Evolutionary conservation across 106 monocot genomes (phyloP), one percentile per base, ranked within the genome.

Genomic region (Ottelia alismoides): DNA sequence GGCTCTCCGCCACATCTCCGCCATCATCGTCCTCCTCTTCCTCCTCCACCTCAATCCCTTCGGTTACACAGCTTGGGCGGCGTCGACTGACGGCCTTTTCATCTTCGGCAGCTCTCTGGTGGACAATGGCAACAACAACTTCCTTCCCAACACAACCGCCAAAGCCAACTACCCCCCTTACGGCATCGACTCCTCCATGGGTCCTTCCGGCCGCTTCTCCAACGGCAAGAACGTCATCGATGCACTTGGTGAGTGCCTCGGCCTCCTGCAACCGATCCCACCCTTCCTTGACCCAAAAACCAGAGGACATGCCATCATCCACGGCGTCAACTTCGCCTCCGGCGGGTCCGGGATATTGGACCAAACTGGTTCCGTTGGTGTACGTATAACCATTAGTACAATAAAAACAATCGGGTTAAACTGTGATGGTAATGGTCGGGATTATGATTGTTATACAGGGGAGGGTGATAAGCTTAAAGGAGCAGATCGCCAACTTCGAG

Each of bases 51-150:
- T n/a, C n/a, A n/a, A n/a, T n/a, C n/a, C n/a, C n/a, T n/a, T n/a
- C n/a, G n/a, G n/a, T n/a, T n/a, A n/a, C n/a, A n/a, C n/a, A n/a
- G n/a, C n/a, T n/a, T n/a, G n/a, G n/a, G n/a, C n/a, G n/a, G n/a
- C n/a, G n/a, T n/a, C n/a, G n/a, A n/a, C n/a, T n/a, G n/a, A n/a
- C 40, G 64, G 64, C 10, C 67, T 83, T 77, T 83, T 83, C 21
- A 78, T 83, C 57, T 83, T 83, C 35, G 83, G 83, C 16, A 78
- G 78, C 71, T 83, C 83, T 2, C 31, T 83, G 44, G 74, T 83
- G 6, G 83, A 83, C 61, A 83, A 78, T 29, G 83, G 83, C 28
- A 83, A 78, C 74, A 74, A 83, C 78, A 83, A 83, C 71, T 71
- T 51, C 68, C 22, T 83, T 25, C 51, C 45, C 60, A 68, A 68